phyloP scores from a whole-genome alignment of 108 stramenopile genomes.

The Nitzschia sp. region DNA sequence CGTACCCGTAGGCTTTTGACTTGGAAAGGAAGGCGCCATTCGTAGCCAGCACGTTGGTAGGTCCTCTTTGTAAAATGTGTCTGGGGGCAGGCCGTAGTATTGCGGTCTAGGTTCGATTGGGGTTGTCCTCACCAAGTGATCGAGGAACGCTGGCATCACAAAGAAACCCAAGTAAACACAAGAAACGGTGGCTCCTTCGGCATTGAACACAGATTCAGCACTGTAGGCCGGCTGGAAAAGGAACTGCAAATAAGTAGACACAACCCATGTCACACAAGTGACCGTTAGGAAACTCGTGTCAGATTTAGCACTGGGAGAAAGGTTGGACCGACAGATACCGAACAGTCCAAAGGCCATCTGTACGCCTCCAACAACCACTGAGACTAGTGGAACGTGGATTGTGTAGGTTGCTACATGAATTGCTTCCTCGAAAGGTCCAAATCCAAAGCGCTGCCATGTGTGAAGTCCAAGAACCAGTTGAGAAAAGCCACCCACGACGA shows the following conservation, averaged over 20 bases:
- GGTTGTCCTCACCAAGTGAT: constrained; percentile 8
- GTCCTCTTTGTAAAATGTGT: constrained; percentile 1
- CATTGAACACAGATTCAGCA: background rate
- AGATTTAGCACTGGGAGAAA: background rate
- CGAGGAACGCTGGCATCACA: background rate
- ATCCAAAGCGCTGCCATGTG: constrained; percentile 4
- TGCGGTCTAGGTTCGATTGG: background rate
- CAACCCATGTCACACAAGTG: background rate
- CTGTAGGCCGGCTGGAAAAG: background rate
- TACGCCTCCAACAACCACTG: background rate
- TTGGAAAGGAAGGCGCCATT: background rate
- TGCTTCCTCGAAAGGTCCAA: constrained; percentile 1
- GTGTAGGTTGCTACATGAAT: constrained; percentile 12
- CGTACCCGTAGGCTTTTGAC: too few relatives aligned
- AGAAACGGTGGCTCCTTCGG: constrained; percentile 3
- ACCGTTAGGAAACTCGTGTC: background rate
- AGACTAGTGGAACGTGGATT: background rate
- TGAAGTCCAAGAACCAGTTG: background rate
- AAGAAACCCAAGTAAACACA: constrained; percentile 9
- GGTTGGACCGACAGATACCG: background rate
- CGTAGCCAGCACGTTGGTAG: background rate
- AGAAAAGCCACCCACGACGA: constrained; percentile 1
- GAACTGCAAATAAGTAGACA: background rate
- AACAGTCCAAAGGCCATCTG: background rate
- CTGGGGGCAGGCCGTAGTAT: background rate